These are phyloP conservation scores for Cystobasidium pallidum DNA, from an alignment of 1,284 basidiomycete genomes.

Conservation along the genomic window DNA sequence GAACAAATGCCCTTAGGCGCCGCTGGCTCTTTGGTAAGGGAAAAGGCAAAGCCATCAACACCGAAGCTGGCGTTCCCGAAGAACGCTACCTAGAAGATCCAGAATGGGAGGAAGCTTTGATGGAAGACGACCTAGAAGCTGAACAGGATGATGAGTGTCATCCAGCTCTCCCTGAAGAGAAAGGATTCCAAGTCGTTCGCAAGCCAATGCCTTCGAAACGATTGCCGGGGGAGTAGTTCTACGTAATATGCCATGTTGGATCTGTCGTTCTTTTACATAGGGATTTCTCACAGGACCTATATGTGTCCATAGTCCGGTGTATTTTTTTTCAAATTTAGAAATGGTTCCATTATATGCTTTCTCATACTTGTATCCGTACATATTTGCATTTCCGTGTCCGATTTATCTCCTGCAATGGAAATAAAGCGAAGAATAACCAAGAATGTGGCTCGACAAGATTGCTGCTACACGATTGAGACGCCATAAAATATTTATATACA, in stretches of 20 bases:
- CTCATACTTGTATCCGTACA: background rate
- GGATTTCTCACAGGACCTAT: background rate
- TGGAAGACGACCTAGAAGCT: background rate
- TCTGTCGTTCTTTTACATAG: background rate
- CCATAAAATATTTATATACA: background rate
- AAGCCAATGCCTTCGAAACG: conserved; percentile 18
- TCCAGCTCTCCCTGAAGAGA: conserved; percentile 6
- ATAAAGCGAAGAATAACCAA: no score
- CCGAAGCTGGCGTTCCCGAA: conserved; percentile 3
- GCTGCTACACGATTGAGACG: background rate
- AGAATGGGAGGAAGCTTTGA: conserved; percentile 23
- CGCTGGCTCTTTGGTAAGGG: conserved; percentile 31
- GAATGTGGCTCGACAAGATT: background rate
- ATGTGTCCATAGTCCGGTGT: no score
- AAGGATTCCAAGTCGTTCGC: conserved; percentile 29
- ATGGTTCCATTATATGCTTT: no score
- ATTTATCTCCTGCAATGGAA: no score
- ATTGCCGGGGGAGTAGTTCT: background rate
- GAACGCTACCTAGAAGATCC: conserved; percentile 22
- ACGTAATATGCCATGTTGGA: background rate
- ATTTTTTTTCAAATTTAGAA: no score
- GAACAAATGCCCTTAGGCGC: conserved; percentile 3
- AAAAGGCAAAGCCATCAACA: conserved; percentile 12
- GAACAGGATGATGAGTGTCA: background rate
- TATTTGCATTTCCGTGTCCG: no score